phyloP scores from a whole-genome alignment of 139 green algal genomes.

The Penium margaritaceum region DNA sequence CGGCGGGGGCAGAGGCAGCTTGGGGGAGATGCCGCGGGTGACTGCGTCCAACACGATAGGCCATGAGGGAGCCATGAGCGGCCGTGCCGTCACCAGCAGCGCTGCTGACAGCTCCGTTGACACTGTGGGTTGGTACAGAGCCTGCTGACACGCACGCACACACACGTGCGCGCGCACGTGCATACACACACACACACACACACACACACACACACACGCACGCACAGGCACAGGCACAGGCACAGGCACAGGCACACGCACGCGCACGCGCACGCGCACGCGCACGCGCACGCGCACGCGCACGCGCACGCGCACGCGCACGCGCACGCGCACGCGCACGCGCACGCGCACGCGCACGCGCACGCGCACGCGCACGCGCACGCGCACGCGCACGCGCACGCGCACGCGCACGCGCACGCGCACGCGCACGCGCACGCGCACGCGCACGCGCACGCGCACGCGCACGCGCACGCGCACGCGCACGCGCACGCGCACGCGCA shows the following conservation, averaged over 20 bases:
- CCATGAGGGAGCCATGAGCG: not conserved
- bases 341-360: not conserved
- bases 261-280: not conserved
- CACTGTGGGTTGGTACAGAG: no score
- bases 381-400: not conserved
- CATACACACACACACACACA: not conserved
- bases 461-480: not conserved
- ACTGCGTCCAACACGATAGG: conserved; percentile 25
- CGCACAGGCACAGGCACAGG: no score
- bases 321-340: not conserved
- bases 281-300: not conserved
- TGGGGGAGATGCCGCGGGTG: conserved; percentile 14
- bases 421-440: not conserved
- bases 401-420: not conserved
- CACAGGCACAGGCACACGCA: no score
- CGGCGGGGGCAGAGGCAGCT: no score
- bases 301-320: not conserved
- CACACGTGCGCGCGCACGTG: no score
- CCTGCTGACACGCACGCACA: no score
- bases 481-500: not conserved
- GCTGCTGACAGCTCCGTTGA: no score
- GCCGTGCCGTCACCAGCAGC: no score
- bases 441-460: not conserved
- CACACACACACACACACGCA: no score
- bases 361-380: not conserved